phyloP scores from a whole-genome alignment of 441 rosid species.

The Breynia disticha region DNA sequence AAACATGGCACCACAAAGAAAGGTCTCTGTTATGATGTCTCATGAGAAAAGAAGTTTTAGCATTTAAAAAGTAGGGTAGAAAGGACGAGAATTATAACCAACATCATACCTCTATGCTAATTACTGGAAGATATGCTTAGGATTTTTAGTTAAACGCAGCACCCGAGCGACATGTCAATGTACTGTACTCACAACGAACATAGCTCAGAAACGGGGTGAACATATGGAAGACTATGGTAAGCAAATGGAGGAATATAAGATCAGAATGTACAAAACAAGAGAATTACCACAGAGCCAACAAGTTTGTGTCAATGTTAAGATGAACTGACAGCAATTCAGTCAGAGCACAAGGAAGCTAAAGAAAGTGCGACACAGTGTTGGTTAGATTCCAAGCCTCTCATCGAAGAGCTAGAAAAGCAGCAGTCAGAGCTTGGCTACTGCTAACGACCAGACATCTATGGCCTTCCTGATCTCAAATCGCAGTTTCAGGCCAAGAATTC shows the following conservation, averaged over 20 bases:
- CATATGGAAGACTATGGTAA: no score
- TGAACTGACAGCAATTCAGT: constrained; percentile 23
- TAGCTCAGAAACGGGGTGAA: no score
- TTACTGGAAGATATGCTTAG: no score
- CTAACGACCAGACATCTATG: constrained; percentile 29
- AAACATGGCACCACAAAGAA: not conserved
- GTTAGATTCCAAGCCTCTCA: constrained; percentile 49
- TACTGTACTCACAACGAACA: no score
- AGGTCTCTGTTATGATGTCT: not conserved
- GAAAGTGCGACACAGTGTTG: constrained; percentile 41
- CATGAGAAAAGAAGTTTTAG: not conserved
- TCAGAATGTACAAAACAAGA: not conserved
- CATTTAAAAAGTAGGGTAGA: not conserved
- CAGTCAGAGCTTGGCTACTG: constrained; percentile 28
- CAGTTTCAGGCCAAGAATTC: constrained; percentile 22
- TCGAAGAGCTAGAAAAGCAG: constrained; percentile 45
- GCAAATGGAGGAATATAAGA: no score
- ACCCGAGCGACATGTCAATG: not conserved
- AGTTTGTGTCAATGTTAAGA: constrained; percentile 16
- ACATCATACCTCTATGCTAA: constrained; percentile 48
- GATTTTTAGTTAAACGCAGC: no score
- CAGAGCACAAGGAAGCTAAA: constrained; percentile 31
- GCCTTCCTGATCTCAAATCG: constrained; percentile 31
- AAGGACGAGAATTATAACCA: constrained; percentile 1
- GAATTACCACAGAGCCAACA: not conserved